Base-by-base conservation (phyloP, 2,329 filamentous ascomycete genomes). In the Aspergillus sp. region DNA sequence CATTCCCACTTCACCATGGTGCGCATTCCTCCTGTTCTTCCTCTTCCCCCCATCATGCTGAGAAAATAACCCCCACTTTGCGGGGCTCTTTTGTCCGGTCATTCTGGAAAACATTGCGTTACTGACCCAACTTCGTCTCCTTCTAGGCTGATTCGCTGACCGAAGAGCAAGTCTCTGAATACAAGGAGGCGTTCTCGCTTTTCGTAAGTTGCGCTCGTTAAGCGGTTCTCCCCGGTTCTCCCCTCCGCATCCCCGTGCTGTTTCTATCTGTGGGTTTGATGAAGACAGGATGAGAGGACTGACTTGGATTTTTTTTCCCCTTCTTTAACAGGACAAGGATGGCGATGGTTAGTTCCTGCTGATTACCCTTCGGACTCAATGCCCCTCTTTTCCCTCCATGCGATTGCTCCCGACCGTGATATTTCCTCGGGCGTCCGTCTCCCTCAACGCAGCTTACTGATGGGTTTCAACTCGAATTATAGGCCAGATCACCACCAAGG, bases 141-240 rank as follows among this genome's bases (percentile, higher is more conserved):
- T 48, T 52, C 64, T 70, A 97, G 91, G 91, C 91, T 72, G 93
- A 98, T 72, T 91, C 91, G 73, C 85, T 98, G 68, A 97, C 93
- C 63, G 93, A 98, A 81, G 93, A 98, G 78, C 93, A 98, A 82
- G 93, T 98, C 71, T 97, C 93, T 70, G 93, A 98, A 79, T 98
- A 97, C 81, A 98, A 97, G 86, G 93, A 98, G 79, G 93, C 93
- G 47, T 98, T 98, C 78, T 98, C 93, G 71, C 88, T 98, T 59
- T 98, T 98, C 75, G 93, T 98, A 85, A 85, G 93, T 83, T 12
- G 36, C 36, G 36, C 36, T 39, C 12, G 36, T 19, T 19, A 19
- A 19, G 19, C 19, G 19, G 19, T 19, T 19, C 19, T 19, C 19
- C 19, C 19, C 19, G 19, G 19, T 19, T 19, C 19, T 19, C 19